Base-by-base conservation (phyloP, 306 rosid genomes). In the Trifolium dubium region DNA sequence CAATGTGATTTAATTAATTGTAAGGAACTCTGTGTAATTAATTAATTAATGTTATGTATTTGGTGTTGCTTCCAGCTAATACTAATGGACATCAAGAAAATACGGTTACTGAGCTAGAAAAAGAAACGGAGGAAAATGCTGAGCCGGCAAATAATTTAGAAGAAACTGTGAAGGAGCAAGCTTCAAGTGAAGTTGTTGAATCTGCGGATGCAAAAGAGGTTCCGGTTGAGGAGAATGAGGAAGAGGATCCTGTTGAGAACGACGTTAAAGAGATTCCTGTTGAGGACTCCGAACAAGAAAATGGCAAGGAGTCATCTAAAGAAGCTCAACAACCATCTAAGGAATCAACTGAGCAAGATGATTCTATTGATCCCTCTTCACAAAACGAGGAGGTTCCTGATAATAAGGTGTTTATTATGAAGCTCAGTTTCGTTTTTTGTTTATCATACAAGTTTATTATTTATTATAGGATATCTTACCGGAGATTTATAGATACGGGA, bases 41-140 rank as follows among this genome's bases (percentile, higher is more conserved):
- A 17, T 55, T 65, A 5, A 62, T 23, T 23, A 23, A 62, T 23
- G 28, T 8, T 51, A 51, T 47, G 18, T 28, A 69, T 81, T 71
- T 64, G 60, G 37, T 81, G 64, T 69, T 13, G 31, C 0, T 69
- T 13, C 58, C 84, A 93, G 98, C 85, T 55, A 77, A 75, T 83
- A 83, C 84, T 64, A 93, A 91, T 64, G 98, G 97, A 9, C 82
- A 89, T 74, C 84, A 85, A 81, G 83, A 86, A 37, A 83, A 78
- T 59, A 69, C 83, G 53, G 67, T 5, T 19, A 79, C 37, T 13
- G 92, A 77, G 4, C 43, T 80, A 0, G 41, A 23, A 2, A 63
- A 79, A 34, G 89, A 85, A 67, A 72, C 77, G 14, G 82, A 10
- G 18, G 84, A 64, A 30, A 41, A 72, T 75, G 67, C 79, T 69